A percentile compares a stretch with the other conserved stretches of the same genome.
Evolutionary conservation across 129 eudicot genomes (phyloP).

Genomic region (Rutidosis leptorrhynchoides): DNA sequence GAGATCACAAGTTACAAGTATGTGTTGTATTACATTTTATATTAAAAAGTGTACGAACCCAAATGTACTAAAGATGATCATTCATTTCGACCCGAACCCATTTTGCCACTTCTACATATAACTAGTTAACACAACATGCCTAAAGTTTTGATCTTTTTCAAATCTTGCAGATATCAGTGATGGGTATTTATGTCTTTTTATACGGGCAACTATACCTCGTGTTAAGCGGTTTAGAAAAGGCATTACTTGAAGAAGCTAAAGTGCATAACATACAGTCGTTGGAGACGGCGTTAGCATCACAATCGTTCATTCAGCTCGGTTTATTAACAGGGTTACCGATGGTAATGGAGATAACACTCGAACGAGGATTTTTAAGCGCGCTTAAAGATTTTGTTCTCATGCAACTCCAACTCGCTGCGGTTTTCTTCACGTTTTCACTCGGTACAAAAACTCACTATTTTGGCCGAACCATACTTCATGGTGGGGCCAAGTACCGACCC

Average conservation of each 20-base stretch:
- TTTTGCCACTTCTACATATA: background rate
- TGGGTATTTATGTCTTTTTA: conserved; percentile 80
- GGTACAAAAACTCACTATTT: conserved; percentile 92
- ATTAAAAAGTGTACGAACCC: background rate
- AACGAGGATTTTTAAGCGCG: conserved; percentile 79
- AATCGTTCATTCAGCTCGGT: conserved; percentile 92
- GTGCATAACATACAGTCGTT: conserved; percentile 67
- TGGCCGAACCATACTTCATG: conserved; percentile 93
- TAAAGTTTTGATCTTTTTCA: conserved; percentile 2
- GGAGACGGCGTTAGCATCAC: conserved; percentile 94
- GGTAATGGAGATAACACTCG: conserved; percentile 87
- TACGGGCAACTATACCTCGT: conserved; percentile 93
- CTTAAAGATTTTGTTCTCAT: conserved; percentile 89
- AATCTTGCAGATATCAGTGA: conserved; percentile 71
- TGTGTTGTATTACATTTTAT: background rate
- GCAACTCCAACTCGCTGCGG: conserved; percentile 92
- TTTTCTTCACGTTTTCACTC: conserved; percentile 87
- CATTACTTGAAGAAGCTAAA: conserved; percentile 64
- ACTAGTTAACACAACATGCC: background rate
- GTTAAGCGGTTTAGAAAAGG: conserved; percentile 77
- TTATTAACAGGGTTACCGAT: conserved; percentile 89
- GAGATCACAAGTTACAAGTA: background rate
- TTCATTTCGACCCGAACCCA: background rate
- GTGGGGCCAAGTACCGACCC: conserved; percentile 92
- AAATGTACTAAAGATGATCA: background rate